Base-by-base conservation (phyloP, 2,329 filamentous ascomycete genomes). In the Amauroascus niger region DNA sequence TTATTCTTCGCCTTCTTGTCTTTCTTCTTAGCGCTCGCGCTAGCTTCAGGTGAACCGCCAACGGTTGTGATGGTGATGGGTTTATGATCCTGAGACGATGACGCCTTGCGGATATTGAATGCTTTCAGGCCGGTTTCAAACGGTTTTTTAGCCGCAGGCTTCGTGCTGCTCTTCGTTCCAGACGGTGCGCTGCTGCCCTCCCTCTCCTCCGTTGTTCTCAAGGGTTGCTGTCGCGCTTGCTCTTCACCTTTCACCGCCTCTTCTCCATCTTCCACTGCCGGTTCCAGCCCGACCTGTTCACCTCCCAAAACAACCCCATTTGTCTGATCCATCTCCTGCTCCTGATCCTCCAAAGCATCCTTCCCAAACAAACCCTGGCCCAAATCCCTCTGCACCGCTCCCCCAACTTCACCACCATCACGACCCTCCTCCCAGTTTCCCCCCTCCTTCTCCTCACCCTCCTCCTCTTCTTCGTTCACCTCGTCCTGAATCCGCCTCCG, bases 1-100 rank as follows among this genome's bases (percentile, higher is more conserved):
- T 52, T 52, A 22, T 44, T 56, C 20, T 53, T 48, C 8, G 16
- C 24, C 14, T 52, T 55, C 48, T 53, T 56, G 14, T 43, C 40
- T 16, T 49, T 49, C 54, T 53, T 49, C 22, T 49, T 47, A 7
- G 13, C 28, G 13, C 20, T 11, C 14, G 22, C 18, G 16, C 7
- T 18, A 14, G 16, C n/a, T 7, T 49, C 48, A 7, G 32, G 13
- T 14, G 26, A 5, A 16, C 24, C 20, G 6, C 52, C 44, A 14
- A 53, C 54, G 5, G 49, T 45, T 18, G 43, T 40, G 26, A 53
- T 49, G 2, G 22, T 45, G 13, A 49, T 18, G 7, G 49, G 37
- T 16, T 30, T 41, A 24, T n/a, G 22, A 28, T 40, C 35, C 9
- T 46, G 18, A 11, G 28, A 18, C 8, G 24, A 5, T 9, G 49